Percentiles rank a stretch among this genome's conserved stretches.
These are phyloP conservation scores for Catenaria anguillulae DNA, from an alignment of 371 early-diverging fungal species.

Conservation along the genomic window DNA sequence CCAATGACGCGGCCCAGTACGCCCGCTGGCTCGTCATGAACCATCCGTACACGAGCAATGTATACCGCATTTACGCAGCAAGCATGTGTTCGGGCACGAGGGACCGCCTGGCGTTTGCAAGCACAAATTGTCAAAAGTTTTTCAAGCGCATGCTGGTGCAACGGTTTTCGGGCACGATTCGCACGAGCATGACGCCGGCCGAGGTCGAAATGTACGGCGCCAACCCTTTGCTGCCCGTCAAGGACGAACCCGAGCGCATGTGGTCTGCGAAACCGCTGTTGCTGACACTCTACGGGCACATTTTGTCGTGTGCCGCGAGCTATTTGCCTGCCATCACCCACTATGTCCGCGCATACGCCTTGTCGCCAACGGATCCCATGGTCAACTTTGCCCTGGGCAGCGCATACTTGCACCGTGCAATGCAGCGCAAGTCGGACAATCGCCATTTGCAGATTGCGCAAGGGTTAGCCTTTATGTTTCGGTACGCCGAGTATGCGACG, in stretches of 20 bases:
- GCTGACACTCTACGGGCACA: slow-evolving; percentile 41
- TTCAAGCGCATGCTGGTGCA: slow-evolving; percentile 19
- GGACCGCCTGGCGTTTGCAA: slow-evolving; percentile 16
- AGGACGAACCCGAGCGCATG: slow-evolving; percentile 6
- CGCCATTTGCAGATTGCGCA: slow-evolving; percentile 48
- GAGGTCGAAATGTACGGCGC: slow-evolving; percentile 15
- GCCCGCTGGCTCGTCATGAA: slow-evolving; percentile 31
- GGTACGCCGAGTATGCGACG: slow-evolving; percentile 48
- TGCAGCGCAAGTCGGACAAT: slow-evolving; percentile 50
- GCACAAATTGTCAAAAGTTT: slow-evolving; percentile 25
- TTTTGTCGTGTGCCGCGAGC: slow-evolving; percentile 34
- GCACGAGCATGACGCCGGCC: slow-evolving; percentile 10
- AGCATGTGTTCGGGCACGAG: slow-evolving; percentile 23
- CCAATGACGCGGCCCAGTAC: slow-evolving; percentile 22
- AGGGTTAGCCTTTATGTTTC: slow-evolving; percentile 50
- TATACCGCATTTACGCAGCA: slow-evolving; percentile 39
- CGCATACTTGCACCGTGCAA: slow-evolving; percentile 42
- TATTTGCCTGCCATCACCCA: slow-evolving; percentile 39
- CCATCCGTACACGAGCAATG: slow-evolving; percentile 27
- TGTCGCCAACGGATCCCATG: slow-evolving; percentile 45
- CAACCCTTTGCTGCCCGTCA: slow-evolving; percentile 1
- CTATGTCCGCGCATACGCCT: slow-evolving; percentile 39
- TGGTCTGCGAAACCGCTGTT: slow-evolving; percentile 24
- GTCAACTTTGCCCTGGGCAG: slow-evolving; percentile 44
- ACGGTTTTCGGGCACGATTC: slow-evolving; percentile 24